Percentiles rank a stretch among this genome's conserved stretches.
These are phyloP conservation scores for Protea cynaroides DNA, from an alignment of 164 flowering plant species.

Conservation along the genomic window DNA sequence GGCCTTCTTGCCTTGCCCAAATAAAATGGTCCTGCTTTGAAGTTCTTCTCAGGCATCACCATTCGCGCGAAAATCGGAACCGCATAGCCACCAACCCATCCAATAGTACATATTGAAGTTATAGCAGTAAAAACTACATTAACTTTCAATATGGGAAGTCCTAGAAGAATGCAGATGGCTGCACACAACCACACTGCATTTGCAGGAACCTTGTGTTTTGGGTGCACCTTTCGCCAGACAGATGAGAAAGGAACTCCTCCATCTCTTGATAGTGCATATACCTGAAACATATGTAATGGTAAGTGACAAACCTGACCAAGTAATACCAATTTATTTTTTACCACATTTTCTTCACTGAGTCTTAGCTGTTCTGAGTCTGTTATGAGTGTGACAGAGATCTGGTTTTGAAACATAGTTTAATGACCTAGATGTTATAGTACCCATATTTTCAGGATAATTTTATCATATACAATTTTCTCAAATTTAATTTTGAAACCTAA, in stretches of 20 bases:
- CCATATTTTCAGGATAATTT: too few species aligned
- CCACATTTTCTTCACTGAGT: too few species aligned
- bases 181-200: constrained; percentile 84
- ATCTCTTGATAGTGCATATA: constrained; percentile 16
- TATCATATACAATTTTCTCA: too few species aligned
- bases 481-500: too few species aligned
- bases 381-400: too few species aligned
- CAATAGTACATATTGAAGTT: constrained; percentile 61
- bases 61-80: constrained; percentile 38
- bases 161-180: constrained; percentile 59
- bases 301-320: too few species aligned
- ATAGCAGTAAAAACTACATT: constrained; percentile 66
- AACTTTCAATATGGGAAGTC: constrained; percentile 59
- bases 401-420: too few species aligned
- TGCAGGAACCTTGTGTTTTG: constrained; percentile 64
- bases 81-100: constrained; percentile 59
- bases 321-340: too few species aligned
- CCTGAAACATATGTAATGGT: constrained; percentile 25
- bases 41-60: constrained; percentile 12
- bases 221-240: constrained; percentile 55
- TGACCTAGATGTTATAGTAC: too few species aligned
- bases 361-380: too few species aligned
- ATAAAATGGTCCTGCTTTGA: constrained; percentile 60
- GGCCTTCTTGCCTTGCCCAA: constrained; percentile 62
- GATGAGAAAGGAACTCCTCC: constrained; percentile 59